Evolutionary conservation across 345 rosid species (phyloP), one percentile per base, ranked within the genome.

Genomic region (Trapa incisa): DNA sequence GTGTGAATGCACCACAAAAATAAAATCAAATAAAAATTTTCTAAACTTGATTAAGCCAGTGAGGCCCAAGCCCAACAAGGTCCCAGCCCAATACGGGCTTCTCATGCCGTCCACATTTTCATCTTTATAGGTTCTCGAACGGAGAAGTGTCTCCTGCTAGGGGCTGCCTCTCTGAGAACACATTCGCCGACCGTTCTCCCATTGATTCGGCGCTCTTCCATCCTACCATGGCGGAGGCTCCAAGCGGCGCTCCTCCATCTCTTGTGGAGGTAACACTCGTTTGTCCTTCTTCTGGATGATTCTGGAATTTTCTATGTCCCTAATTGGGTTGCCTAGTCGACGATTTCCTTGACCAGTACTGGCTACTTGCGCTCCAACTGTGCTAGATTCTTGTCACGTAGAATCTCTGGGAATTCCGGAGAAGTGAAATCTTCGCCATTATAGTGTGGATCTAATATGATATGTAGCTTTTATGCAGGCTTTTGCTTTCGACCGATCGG

Each of bases 161-260:
- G 54, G 53, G 62, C 64, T 57, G 70, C n/a, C 66, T 5, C 48
- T 45, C 66, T 7, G 65, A 36, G 60, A 65, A 37, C 66, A 66
- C 61, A 15, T 2, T 2, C 36, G 22, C 36, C 32, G 32, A 42
- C 62, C 13, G 1, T 37, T 22, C 48, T 16, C 67, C 32, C 35
- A 50, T 36, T 11, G 5, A 8, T 11, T 17, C 45, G 8, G n/a
- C 67, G 12, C 37, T 10, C 9, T 60, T 57, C 32, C 61, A 6
- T 73, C 69, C 39, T 78, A 74, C 75, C 75, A 88, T 88, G 98
- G 92, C 89, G 73, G 98, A 86, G 41, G 78, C 83, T 69, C 82
- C 68, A 22, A 37, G 75, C 73, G 71, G 73, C 22, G 74, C 68
- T 36, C 57, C 78, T 36, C 81, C 75, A 0, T 71, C 97, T 63